Base-by-base conservation (phyloP, 2,329 filamentous ascomycete genomes). In the Thielaviopsis ethacetica region DNA sequence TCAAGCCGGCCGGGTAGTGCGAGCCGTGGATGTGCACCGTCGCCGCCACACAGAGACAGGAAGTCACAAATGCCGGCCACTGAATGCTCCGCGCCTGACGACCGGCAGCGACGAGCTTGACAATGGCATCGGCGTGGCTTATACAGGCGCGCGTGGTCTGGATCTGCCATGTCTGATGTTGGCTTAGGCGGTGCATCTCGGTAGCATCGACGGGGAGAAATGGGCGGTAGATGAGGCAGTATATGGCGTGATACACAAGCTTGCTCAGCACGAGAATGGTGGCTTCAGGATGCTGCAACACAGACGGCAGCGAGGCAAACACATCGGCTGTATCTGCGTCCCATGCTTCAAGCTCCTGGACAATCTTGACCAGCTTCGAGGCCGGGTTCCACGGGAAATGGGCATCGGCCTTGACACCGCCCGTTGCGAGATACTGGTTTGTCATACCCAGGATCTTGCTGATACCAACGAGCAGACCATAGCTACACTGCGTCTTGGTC, bases 101-200 rank as follows among this genome's bases (percentile, higher is more conserved):
- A 1, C 87, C 87, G 17, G 91, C 79, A 67, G 91, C 86, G 4
- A 90, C 84, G 2, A 95, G 73, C 66, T 94, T 88, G 1, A 87
- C 83, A 56, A 94, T 91, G 5, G 88, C 88, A 66, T 94, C 95
- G 5, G 89, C 88, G 64, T 95, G 89, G 19, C 91, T 73, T 68
- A 82, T 93, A 69, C 89, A 94, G 67, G 91, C 78, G 65, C 93
- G 91, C 0, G 88, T 94, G 0, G 89, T 88, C 68, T 94, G 88
- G 54, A 94, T 91, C 67, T 94, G 89, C 89, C 89, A 95, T 27
- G 87, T 91, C 67, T 94, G 88, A 64, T 94, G 87, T 66, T 94
- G 88, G 1, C 86, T 86, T 0, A 81, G 85, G 15, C 86, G 86
- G 13, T 86, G 81, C 6, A 95, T 78, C 68, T 94, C 89, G 24